Evolutionary conservation across 1,139 yeast genomes (phyloP).

Genomic region (Spencermartinsiella ligniputridi): DNA sequence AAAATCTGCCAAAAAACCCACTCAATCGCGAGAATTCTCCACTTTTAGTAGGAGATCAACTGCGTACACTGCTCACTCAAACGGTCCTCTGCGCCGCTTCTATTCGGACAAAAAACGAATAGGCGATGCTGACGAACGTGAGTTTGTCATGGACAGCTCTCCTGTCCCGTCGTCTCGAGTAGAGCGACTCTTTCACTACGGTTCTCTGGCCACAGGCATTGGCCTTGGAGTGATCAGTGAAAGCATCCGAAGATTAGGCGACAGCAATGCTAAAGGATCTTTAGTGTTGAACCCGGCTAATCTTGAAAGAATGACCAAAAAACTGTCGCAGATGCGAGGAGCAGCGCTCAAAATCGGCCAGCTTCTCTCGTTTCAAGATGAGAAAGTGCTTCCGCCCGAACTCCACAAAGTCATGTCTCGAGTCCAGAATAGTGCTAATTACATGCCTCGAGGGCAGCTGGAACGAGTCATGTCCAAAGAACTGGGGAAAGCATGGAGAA

Average conservation of each 20-base stretch:
- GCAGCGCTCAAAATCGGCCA: constrained; percentile 97
- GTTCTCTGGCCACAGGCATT: constrained; percentile 86
- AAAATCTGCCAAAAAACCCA: neutral
- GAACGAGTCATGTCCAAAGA: constrained; percentile 70
- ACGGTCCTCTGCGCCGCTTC: neutral
- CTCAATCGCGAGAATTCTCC: neutral
- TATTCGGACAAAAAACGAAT: neutral
- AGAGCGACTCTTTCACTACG: constrained; percentile 87
- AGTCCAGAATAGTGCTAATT: constrained; percentile 92
- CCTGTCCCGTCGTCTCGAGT: constrained; percentile 85
- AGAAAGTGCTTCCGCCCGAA: constrained; percentile 76
- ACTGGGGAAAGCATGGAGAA: constrained; percentile 77
- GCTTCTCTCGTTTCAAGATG: constrained; percentile 87
- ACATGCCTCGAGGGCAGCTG: constrained; percentile 91
- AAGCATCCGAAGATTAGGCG: constrained; percentile 65
- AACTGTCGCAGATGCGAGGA: constrained; percentile 92
- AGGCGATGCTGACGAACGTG: constrained; percentile 33
- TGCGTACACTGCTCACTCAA: neutral
- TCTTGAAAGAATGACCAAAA: constrained; percentile 81
- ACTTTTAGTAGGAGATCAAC: neutral
- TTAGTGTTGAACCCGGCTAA: constrained; percentile 74
- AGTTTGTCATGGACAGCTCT: constrained; percentile 48
- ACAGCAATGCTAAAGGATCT: constrained; percentile 41
- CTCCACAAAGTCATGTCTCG: constrained; percentile 73
- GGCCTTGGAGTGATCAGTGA: constrained; percentile 83